Evolutionary conservation across 2,329 filamentous ascomycete species (phyloP), one percentile per base, ranked within the genome.

Genomic region (Triangularia verruculosa): DNA sequence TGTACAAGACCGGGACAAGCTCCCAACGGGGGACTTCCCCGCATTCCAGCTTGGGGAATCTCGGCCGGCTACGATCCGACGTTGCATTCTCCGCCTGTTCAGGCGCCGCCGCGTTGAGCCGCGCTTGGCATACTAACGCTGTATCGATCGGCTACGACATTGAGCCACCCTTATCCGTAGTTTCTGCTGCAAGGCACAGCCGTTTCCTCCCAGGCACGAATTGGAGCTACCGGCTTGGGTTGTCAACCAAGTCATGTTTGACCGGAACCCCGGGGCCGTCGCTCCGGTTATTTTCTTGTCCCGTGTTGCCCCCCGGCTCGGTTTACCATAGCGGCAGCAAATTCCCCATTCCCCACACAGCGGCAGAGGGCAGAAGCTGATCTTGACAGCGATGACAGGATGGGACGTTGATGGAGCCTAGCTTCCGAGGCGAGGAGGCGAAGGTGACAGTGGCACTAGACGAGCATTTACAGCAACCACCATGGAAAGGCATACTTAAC

Each of bases 251-350:
- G 24, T 20, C 20, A 53, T 24, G 24, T 51, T 59, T 34, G 57
- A 15, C 57, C 57, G 57, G 57, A 59, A 59, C 17, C 20, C 57
- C 57, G 57, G 57, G 57, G 30, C 57, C 57, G 34, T 27, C 57
- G 24, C 32, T 30, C 39, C 57, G 57, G 30, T 34, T 57, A 15
- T 22, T 34, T 39, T 51, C 57, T 39, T 39, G 34, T 39, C 56
- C 56, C 15, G 56, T 3, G 22, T 56, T n/a, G 15, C 17, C 13
- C 30, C 20, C 56, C 32, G 17, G 34, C 17, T 59, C 34, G 34
- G 57, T 39, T 59, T 22, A 20, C 12, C 1, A 20, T 43, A 9
- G 25, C 53, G n/a, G 22, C 34, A 32, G 20, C 34, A 43, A n/a
- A 43, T 20, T 28, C 27, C 9, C n/a, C 32, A 39, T 24, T 24